Evolutionary conservation across 352 stramenopile species (phyloP), one percentile per base, ranked within the genome.

Genomic region (Pythium dissimile): DNA sequence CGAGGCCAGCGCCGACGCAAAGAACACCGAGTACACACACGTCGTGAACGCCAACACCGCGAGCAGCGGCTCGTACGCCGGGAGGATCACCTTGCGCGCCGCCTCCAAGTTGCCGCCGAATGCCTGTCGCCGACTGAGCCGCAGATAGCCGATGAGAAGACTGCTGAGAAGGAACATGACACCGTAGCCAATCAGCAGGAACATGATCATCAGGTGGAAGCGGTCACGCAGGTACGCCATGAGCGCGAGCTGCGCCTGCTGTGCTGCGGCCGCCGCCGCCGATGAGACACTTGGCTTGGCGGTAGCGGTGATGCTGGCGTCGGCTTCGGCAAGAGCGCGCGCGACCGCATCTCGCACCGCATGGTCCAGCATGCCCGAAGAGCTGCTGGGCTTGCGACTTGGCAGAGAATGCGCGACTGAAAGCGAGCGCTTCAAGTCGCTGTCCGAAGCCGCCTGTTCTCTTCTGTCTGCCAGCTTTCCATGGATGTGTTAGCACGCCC

Each of bases 41-140:
- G 66, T 71, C 13, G 52, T 46, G 18, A 50, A 46, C 2, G 44
- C 59, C 34, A 79, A 52, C n/a, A 75, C 62, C 62, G 65, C 74
- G 11, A 79, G 56, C 50, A 79, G 42, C 30, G 71, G 68, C 49
- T 79, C 71, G 37, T 74, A 80, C 13, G 72, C 62, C 18, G 72
- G 72, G 9, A 80, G 41, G 23, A 80, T 59, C 30, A 71, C 43
- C 64, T 79, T 74, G 23, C 67, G 50, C 3, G 67, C 71, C 1
- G 71, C 71, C 7, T 26, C 48, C 6, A 46, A 26, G 45, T 71
- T 66, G 16, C 68, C 71, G 23, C 59, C 57, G 54, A 77, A 72
- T 8, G 67, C 67, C 5, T 61, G 59, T 8, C 47, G 44, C 1
- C 71, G 64, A 32, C 71, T 69, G 50, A 66, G 58, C 15, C 63